These are phyloP conservation scores for Cordyceps farinosa DNA, from an alignment of 2,329 filamentous ascomycete genomes.

Conservation along the genomic window DNA sequence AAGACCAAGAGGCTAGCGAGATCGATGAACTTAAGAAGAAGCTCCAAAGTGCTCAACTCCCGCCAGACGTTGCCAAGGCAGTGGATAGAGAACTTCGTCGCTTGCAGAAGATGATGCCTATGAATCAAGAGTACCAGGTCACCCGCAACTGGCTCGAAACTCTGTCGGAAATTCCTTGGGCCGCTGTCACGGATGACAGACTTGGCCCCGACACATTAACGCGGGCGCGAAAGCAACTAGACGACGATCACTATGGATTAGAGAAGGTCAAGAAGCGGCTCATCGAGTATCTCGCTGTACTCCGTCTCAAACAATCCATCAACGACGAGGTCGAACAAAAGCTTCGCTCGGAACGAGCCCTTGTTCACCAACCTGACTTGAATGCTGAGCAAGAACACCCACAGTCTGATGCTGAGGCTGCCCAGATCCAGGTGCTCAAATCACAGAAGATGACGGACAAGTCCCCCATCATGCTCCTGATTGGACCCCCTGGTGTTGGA, in stretches of 20 bases:
- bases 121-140: slow-evolving; percentile 93
- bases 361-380: slow-evolving; percentile 41
- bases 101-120: slow-evolving; percentile 91
- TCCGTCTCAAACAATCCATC: slow-evolving; percentile 87
- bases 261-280: slow-evolving; percentile 97
- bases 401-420: slow-evolving; percentile 35
- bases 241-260: slow-evolving; percentile 93
- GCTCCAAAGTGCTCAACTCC: slow-evolving; percentile 75
- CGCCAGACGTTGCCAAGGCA: slow-evolving; percentile 82
- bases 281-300: slow-evolving; percentile 92
- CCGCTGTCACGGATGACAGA: slow-evolving; percentile 76
- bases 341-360: slow-evolving; percentile 59
- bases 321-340: slow-evolving; percentile 80
- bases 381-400: slow-evolving; percentile 28
- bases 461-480: slow-evolving; percentile 89
- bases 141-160: slow-evolving; percentile 92
- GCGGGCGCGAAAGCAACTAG: slow-evolving; percentile 80
- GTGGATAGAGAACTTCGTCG: slow-evolving; percentile 85
- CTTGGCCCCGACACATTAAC: slow-evolving; percentile 76
- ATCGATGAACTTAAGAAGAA: slow-evolving; percentile 88
- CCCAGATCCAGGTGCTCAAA: slow-evolving; percentile 72
- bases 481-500: slow-evolving; percentile 89
- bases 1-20: slow-evolving; percentile 83
- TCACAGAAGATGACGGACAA: slow-evolving; percentile 87
- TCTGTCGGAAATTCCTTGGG: slow-evolving; percentile 90